phyloP scores from a whole-genome alignment of 2,329 filamentous ascomycete species.

The Beauveria sp. region DNA sequence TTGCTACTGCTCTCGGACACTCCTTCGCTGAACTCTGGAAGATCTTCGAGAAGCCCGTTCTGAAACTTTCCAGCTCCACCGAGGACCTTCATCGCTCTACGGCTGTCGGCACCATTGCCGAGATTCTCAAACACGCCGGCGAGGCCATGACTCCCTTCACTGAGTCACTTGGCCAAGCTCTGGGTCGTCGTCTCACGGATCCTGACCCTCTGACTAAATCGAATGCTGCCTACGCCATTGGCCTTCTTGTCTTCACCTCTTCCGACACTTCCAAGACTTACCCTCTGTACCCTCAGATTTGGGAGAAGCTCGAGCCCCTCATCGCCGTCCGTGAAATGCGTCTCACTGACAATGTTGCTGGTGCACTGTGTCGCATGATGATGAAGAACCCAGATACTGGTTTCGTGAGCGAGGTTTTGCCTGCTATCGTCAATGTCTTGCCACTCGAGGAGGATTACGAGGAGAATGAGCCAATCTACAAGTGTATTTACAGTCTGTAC shows the following conservation, averaged over 20 bases:
- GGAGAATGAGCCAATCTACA: conserved; percentile 90
- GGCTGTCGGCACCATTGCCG: conserved; percentile 84
- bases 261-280: conserved; percentile 62
- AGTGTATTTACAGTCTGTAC: conserved; percentile 83
- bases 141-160: conserved; percentile 77
- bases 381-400: conserved; percentile 77
- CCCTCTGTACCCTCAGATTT: conserved; percentile 68
- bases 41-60: conserved; percentile 85
- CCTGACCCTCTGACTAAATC: conserved; percentile 89
- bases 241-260: conserved; percentile 77
- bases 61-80: conserved; percentile 80
- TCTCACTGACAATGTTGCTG: conserved; percentile 86
- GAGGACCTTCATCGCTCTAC: conserved; percentile 84
- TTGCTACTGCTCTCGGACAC: conserved; percentile 72
- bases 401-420: conserved; percentile 74
- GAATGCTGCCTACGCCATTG: conserved; percentile 87
- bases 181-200: conserved; percentile 81
- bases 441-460: conserved; percentile 91
- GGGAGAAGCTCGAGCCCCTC: conserved; percentile 79
- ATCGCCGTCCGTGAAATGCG: conserved; percentile 70
- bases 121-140: conserved; percentile 81
- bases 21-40: conserved; percentile 88
- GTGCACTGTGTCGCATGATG: conserved; percentile 89
- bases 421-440: conserved; percentile 68
- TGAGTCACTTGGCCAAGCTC: conserved; percentile 63